Evolutionary conservation across 2,329 filamentous ascomycete species (phyloP).

Genomic region (Cladophialophora carrionii): DNA sequence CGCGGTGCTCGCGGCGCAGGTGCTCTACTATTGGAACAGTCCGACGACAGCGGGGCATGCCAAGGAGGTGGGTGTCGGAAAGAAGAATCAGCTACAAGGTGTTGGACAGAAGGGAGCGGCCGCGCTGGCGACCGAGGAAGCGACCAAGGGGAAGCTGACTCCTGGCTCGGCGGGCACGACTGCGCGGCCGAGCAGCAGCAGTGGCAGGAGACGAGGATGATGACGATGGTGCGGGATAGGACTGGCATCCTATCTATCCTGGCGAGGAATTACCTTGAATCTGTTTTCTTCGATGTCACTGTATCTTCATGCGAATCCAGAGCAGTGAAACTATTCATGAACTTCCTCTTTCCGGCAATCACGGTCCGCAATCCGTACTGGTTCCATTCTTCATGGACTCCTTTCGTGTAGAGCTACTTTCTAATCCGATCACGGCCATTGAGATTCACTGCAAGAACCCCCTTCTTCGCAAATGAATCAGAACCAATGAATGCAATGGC

Average conservation of each 20-base stretch:
- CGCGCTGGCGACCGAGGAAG: conserved; percentile 33
- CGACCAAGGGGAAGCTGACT: conserved; percentile 24
- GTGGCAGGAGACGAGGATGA: conserved; percentile 33
- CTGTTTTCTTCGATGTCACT: not conserved
- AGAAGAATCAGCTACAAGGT: conserved; percentile 1
- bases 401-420: not conserved
- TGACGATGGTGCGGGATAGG: not conserved
- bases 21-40: conserved; percentile 94
- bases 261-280: not conserved
- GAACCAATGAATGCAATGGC: not conserved
- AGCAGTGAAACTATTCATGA: not conserved
- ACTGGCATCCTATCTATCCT: not conserved
- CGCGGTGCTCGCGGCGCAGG: conserved; percentile 80
- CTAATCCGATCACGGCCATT: too few relatives aligned
- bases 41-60: conserved; percentile 37
- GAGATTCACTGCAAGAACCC: not conserved
- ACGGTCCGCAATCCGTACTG: not conserved
- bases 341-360: not conserved
- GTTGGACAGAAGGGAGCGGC: conserved; percentile 26
- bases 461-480: not conserved
- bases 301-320: not conserved
- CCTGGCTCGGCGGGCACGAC: conserved; percentile 20
- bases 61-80: conserved; percentile 24
- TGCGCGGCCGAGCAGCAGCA: conserved; percentile 33
- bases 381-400: not conserved